Evolutionary conservation across 1,284 basidiomycete genomes (phyloP).

Genomic region (Sporisorium scitamineum): DNA sequence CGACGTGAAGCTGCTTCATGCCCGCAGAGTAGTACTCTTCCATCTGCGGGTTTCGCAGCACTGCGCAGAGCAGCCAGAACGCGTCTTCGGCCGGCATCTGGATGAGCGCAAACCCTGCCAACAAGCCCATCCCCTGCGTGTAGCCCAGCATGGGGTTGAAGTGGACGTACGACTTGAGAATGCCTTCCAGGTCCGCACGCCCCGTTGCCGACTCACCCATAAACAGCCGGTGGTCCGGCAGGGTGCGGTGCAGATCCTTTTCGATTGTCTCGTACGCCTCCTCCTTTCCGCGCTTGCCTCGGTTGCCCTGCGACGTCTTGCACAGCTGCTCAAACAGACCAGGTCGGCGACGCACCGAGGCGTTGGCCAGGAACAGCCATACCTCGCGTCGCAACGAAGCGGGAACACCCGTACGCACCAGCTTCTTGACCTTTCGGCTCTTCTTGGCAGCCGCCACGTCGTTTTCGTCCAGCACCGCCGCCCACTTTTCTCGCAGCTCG

Average conservation of each 20-base stretch:
- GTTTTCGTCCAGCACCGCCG: conserved; percentile 76
- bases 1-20: conserved; percentile 81
- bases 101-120: conserved; percentile 82
- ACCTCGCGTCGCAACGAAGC: conserved; percentile 61
- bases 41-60: conserved; percentile 75
- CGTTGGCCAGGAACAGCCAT: conserved; percentile 66
- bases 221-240: conserved; percentile 62
- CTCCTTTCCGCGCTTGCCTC: conserved; percentile 58
- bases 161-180: conserved; percentile 69
- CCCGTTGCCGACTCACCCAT: conserved; percentile 59
- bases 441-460: conserved; percentile 78
- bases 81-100: conserved; percentile 89
- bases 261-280: conserved; percentile 63
- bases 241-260: conserved; percentile 64
- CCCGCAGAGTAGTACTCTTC: conserved; percentile 78
- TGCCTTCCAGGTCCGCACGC: conserved; percentile 61
- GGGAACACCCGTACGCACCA: conserved; percentile 84
- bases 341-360: conserved; percentile 51
- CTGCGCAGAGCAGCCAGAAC: conserved; percentile 81
- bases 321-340: conserved; percentile 65
- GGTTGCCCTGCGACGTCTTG: conserved; percentile 52
- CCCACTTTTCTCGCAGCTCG: conserved; percentile 81
- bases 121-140: conserved; percentile 77
- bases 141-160: conserved; percentile 70
- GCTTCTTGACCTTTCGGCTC: conserved; percentile 84